Conservation (phyloP, 257 asterid genomes). For the Solanum raphanifolium region DNA sequence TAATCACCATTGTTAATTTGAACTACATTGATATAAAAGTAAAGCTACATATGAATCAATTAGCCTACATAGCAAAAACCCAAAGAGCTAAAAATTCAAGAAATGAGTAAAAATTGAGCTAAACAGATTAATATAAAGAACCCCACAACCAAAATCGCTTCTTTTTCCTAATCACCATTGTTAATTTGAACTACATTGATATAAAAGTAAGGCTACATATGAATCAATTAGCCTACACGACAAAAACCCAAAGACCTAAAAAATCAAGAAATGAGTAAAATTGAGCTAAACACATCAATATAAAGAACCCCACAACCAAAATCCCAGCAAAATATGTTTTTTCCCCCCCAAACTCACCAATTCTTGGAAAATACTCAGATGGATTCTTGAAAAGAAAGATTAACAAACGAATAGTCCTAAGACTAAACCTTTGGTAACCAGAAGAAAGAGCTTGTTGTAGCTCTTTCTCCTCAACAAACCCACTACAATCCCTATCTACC, state of each 20-base stretch:
- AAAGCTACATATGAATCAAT: background rate
- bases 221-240: background rate
- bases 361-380: conserved; percentile 30
- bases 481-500: conserved; percentile 75
- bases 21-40: background rate
- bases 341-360: conserved; percentile 13
- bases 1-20: background rate
- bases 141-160: background rate
- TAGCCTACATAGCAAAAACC: background rate
- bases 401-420: conserved; percentile 59
- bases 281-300: background rate
- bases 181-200: background rate
- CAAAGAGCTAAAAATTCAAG: background rate
- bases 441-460: conserved; percentile 56
- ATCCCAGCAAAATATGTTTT: background rate
- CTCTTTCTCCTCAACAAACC: conserved; percentile 69
- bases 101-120: background rate
- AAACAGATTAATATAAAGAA: background rate
- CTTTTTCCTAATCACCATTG: background rate
- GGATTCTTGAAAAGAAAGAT: conserved; percentile 57
- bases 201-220: background rate
- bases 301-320: background rate
- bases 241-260: background rate
- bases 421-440: conserved; percentile 49
- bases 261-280: background rate